Base-by-base conservation (phyloP, 1,284 basidiomycete genomes). In the Cutaneotrichosporon sp. region DNA sequence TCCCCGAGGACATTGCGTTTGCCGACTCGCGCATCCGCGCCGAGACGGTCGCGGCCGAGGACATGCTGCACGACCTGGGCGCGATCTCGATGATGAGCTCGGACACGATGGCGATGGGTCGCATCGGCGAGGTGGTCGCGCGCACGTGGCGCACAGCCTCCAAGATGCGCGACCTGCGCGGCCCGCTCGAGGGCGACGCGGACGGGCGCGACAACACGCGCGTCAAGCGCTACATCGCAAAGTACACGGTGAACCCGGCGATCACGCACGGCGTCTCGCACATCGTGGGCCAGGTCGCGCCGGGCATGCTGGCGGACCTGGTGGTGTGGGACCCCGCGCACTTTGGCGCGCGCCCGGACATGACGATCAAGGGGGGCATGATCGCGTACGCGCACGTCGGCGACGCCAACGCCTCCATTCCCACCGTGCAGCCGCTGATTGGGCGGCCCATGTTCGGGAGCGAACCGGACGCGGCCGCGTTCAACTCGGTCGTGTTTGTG, bases 191-290 rank as follows among this genome's bases (percentile, higher is more conserved):
- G 20, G 89, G 89, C 5, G 90, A 94, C 76, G 27, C 69, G 69
- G 75, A 75, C 9, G 85, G 85, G 1, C 84, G 78, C 54, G 97
- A 99, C 80, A 99, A 99, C 75, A 86, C 84, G n/a, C 85, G 95
- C n/a, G 95, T 98, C 60, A 98, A 97, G 83, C 85, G 95, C 62
- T 99, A 98, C 79, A 84, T 99, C 22, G 86, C 95, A 14, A 99
- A 99, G 77, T 97, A 98, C 78, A 99, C 95, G 11, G 87, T 99
- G 78, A 99, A 99, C 76, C 94, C 97, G 92, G 97, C 95, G 0
- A 91, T 99, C 67, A 89, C 92, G 0, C 95, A 98, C 69, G 95
- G 95, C 16, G 90, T 97, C 67, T 88, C 88, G 56, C 89, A 97
- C 75, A 68, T 92, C 20, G 86, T 98, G 25, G 97, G 95, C 1